Base-by-base conservation (phyloP, 331 rosid genomes). In the Quercus lobata region DNA sequence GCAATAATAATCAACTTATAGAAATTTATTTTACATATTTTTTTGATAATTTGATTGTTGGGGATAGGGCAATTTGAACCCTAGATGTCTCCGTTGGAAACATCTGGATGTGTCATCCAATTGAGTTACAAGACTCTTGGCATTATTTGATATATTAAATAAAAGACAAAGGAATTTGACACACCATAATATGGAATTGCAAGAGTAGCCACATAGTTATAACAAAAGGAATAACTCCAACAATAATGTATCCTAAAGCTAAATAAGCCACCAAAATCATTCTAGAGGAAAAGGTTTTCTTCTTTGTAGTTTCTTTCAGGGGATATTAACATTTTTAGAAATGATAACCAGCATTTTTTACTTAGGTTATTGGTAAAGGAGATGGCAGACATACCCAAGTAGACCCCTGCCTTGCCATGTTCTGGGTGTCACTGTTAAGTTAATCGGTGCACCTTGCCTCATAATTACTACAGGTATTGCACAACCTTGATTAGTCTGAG, bases 321-420 rank as follows among this genome's bases (percentile, higher is more conserved):
- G 55, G 6, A 54, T 72, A 6, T 68, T 34, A 34, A 35, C 52
- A 34, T 68, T 34, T 35, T 35, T 16, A 16, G 72, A 68, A 19
- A 35, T 8, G 53, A 68, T 18, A 35, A 32, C 16, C 72, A 68
- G 52, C 18, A 35, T 8, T 34, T 15, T n/a, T 68, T 12, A 68
- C 72, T 34, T 24, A 9, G 19, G 41, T 32, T 34, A 63, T 27
- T 6, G 30, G 41, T 2, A 63, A 32, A 79, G 81, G 76, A 75
- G 79, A 63, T 0, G 15, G 76, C 5, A 70, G 29, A 75, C 90
- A 76, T 96, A 91, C 99, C 99, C 97, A 22, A 96, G 83, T n/a
- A 96, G 86, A 75, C 96, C 97, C 54, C 97, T 86, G 88, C 99
- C 98, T 84, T 88, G 92, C 99, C 94, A 96, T 53, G 93, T 82